These are phyloP conservation scores for Podila verticillata DNA, from an alignment of 192 early-diverging fungal genomes.

Conservation along the genomic window DNA sequence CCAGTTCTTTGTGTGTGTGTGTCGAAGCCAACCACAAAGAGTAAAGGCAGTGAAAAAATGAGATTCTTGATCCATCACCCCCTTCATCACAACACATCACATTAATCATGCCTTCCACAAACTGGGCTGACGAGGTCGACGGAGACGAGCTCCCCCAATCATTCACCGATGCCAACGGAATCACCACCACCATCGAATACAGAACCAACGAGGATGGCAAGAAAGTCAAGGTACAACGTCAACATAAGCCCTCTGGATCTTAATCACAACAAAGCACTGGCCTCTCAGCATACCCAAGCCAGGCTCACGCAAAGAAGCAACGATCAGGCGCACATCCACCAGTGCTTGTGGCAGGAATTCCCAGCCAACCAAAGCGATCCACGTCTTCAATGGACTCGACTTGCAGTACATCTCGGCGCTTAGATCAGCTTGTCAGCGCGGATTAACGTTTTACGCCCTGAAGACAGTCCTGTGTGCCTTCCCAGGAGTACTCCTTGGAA, in stretches of 20 bases:
- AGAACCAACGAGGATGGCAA: conserved; percentile 90
- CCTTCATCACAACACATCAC: conserved; percentile 14
- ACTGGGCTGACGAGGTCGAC: conserved; percentile 55
- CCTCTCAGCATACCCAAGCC: neutral
- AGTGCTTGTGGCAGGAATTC: too few species aligned
- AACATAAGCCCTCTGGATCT: conserved; percentile 3
- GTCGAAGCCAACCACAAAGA: neutral
- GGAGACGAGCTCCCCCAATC: conserved; percentile 53
- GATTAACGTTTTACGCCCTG: too few species aligned
- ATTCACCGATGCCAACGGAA: conserved; percentile 79
- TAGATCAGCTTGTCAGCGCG: too few species aligned
- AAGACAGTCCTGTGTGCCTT: too few species aligned
- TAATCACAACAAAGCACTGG: neutral
- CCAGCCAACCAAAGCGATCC: too few species aligned
- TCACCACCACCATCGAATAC: conserved; percentile 85
- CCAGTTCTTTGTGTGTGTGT: too few species aligned
- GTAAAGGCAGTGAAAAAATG: neutral
- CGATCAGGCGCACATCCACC: too few species aligned
- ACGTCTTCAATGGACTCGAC: too few species aligned
- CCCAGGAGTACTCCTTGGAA: too few species aligned
- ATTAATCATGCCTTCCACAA: conserved; percentile 48
- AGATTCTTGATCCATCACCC: neutral
- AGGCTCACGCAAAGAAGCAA: too few species aligned
- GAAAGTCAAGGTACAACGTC: conserved; percentile 78
- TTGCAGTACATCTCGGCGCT: too few species aligned